Base-by-base conservation (phyloP, 1,139 yeast species). In the Hemisphaericaspora lyxosophila region DNA sequence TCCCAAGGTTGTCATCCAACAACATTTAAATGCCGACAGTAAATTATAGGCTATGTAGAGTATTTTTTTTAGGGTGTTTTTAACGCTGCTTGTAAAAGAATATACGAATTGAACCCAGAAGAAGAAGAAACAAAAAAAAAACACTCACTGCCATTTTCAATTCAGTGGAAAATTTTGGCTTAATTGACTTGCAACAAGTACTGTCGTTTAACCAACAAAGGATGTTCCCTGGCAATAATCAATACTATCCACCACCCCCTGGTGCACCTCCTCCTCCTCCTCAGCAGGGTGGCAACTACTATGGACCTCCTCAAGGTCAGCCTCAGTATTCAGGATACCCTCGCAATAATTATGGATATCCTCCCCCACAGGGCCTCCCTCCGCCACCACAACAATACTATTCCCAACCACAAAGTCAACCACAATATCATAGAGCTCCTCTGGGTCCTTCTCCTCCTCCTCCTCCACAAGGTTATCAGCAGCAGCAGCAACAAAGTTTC, bases 161-260 rank as follows among this genome's bases (percentile, higher is more conserved):
- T n/a, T n/a, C n/a, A n/a, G n/a, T n/a, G n/a, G n/a, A n/a, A n/a
- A n/a, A n/a, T n/a, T n/a, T n/a, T n/a, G n/a, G n/a, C n/a, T n/a
- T n/a, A n/a, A n/a, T n/a, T n/a, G n/a, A n/a, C n/a, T n/a, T n/a
- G n/a, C n/a, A n/a, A n/a, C n/a, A n/a, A n/a, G n/a, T n/a, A n/a
- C n/a, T n/a, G n/a, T n/a, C n/a, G n/a, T n/a, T n/a, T n/a, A n/a
- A n/a, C n/a, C n/a, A n/a, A n/a, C n/a, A n/a, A n/a, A n/a, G 15
- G 28, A 64, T 64, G 70, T 64, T 61, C 39, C 69, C 70, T 40
- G 69, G 70, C 17, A 49, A 51, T 35, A 44, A 43, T 30, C 11
- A 17, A 12, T 38, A 17, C 17, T 38, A 46, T 24, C 47, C 44
- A 13, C 56, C 63, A 17, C 62, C 52, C 20, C 48, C 30, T 15